Evolutionary conservation across 2,329 filamentous ascomycete genomes (phyloP), one percentile per base, ranked within the genome.

Genomic region (Drechslerella coelobrocha): DNA sequence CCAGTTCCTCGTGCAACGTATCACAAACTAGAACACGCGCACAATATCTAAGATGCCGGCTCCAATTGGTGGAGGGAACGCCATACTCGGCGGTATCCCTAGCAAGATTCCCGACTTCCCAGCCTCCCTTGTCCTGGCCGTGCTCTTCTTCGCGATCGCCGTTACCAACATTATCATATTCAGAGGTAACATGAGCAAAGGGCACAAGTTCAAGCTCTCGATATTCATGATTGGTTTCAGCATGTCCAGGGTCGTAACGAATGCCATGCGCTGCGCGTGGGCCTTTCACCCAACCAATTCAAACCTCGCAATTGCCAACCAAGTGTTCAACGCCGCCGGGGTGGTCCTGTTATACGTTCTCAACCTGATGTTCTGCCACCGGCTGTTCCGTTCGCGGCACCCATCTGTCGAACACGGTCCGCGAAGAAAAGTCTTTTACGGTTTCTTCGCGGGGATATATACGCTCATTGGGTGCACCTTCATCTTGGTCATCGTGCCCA

Each of bases 341-440:
- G 86, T 92, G 14, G 77, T 95, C 31, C 78, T 95, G 6, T 81
- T 95, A 24, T 93, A 90, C 78, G 80, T 93, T 75, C 81, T 91
- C 78, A 94, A 96, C 79, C 79, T 95, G 43, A 80, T 94, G 75
- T 90, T 92, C 76, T 80, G 88, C 0, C 89, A 91, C 78, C 86
- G 91, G 48, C 83, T 96, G 24, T 78, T 94, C 17, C 84, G 91
- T 59, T 88, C 89, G 2, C 84, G 86, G 48, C 89, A 92, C 76
- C 90, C 90, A 0, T 63, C 66, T 6, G 66, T 71, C 14, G 66
- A 71, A 37, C 59, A 62, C 39, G 66, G 66, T 1, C 41, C n/a
- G 2, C 37, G 90, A 90, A 83, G 84, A 72, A 81, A 79, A 23
- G 75, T 79, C 1, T 81, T 85, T 23, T 81, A 81, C 1, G 73